phyloP scores from a whole-genome alignment of 2,329 filamentous ascomycete genomes.

The Nannizziopsis arthrosporioides region DNA sequence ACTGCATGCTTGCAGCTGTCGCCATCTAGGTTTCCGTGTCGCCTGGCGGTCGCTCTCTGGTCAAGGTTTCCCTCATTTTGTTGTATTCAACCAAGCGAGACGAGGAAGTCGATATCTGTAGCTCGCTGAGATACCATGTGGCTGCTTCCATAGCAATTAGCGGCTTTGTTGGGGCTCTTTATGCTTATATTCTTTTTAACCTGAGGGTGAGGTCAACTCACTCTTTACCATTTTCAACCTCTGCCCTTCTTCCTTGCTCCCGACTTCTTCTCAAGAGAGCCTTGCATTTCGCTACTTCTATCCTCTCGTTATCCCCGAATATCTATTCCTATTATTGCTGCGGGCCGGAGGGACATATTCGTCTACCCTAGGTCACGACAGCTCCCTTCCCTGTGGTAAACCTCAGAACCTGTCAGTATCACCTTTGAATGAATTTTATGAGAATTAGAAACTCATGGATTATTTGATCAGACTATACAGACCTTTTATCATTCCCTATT shows the following conservation, averaged over 20 bases:
- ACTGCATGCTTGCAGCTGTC: not conserved
- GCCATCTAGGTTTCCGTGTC: not conserved
- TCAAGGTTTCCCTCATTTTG: not conserved
- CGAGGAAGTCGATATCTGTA: not conserved
- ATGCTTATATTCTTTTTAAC: not conserved
- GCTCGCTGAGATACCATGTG: not conserved
- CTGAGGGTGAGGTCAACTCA: not conserved
- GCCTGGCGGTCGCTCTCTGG: not conserved
- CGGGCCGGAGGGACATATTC: not conserved
- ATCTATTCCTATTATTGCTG: slow-evolving; percentile 7
- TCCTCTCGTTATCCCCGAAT: slow-evolving; percentile 6
- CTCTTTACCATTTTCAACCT: not conserved
- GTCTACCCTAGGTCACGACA: not conserved
- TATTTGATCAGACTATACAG: too few relatives aligned
- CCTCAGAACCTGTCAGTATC: slow-evolving; percentile 1
- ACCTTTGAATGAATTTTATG: not conserved
- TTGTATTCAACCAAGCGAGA: not conserved
- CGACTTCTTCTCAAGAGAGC: not conserved
- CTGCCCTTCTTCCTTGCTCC: not conserved
- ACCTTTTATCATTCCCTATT: not conserved
- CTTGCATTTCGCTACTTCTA: not conserved
- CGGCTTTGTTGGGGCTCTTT: not conserved
- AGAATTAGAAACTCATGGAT: too few relatives aligned
- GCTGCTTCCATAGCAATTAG: slow-evolving; percentile 6
- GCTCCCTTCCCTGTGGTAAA: not conserved